A percentile compares a stretch with the other conserved stretches of the same genome.
These are phyloP conservation scores for Kazachstania taianensis DNA, from an alignment of 805 yeast genomes.

Conservation along the genomic window DNA sequence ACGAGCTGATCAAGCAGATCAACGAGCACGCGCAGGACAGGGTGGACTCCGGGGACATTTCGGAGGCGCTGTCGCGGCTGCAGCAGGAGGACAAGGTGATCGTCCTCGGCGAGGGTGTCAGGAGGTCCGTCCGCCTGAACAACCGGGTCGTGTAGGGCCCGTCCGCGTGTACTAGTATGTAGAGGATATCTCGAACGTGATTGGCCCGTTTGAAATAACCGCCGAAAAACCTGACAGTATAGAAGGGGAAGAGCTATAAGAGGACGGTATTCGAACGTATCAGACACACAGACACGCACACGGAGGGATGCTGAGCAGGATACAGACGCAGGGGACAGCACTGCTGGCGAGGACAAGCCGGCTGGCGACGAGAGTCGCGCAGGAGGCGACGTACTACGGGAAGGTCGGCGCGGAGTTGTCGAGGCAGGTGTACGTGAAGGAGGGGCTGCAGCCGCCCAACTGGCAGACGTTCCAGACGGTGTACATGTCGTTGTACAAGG, in stretches of 20 bases:
- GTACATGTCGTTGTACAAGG: slow-evolving; percentile 45
- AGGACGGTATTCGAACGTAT: too few species aligned
- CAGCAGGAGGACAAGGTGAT: slow-evolving; percentile 61
- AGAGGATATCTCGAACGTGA: too few species aligned
- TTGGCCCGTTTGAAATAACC: too few species aligned
- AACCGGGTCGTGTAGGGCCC: slow-evolving; percentile 14
- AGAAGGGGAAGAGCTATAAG: too few species aligned
- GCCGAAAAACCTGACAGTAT: too few species aligned
- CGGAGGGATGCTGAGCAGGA: slow-evolving; percentile 19
- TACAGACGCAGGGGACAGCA: slow-evolving; percentile 20
- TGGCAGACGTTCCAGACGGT: slow-evolving; percentile 65
- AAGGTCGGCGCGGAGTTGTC: slow-evolving; percentile 44
- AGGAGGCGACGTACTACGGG: slow-evolving; percentile 59
- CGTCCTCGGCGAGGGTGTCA: slow-evolving; percentile 61
- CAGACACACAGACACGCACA: too few species aligned
- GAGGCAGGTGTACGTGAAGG: slow-evolving; percentile 69
- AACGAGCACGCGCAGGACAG: slow-evolving; percentile 50
- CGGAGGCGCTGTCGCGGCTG: slow-evolving; percentile 56
- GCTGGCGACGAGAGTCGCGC: slow-evolving; percentile 42
- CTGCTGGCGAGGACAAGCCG: slow-evolving; percentile 20
- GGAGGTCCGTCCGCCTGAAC: slow-evolving; percentile 44
- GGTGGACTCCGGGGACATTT: slow-evolving; percentile 62
- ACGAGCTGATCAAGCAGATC: slow-evolving; percentile 47
- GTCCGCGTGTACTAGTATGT: not conserved
- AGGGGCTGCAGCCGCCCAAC: slow-evolving; percentile 88